phyloP scores from a whole-genome alignment of 371 early-diverging fungal genomes.

The Phascolomyces articulosus region DNA sequence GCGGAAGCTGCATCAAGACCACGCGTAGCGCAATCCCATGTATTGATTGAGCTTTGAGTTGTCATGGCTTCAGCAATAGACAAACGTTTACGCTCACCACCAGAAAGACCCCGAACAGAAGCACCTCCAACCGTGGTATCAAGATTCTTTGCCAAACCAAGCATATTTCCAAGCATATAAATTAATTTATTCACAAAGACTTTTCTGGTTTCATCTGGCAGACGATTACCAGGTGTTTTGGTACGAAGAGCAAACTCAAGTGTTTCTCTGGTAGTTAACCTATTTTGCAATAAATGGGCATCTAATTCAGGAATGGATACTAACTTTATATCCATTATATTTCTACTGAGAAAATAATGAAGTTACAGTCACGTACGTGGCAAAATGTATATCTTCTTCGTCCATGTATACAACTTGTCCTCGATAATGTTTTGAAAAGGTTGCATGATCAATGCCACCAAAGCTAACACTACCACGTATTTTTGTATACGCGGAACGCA shows the following conservation, averaged over 20 bases:
- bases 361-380: slow-evolving; percentile 34
- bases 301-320: too few species aligned
- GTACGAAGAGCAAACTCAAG: slow-evolving; percentile 67
- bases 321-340: too few species aligned
- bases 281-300: too few species aligned
- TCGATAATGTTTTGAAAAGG: slow-evolving; percentile 54
- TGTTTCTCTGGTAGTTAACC: slow-evolving; percentile 66
- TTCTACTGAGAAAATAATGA: background rate
- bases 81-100: slow-evolving; percentile 89
- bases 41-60: slow-evolving; percentile 68
- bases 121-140: slow-evolving; percentile 86
- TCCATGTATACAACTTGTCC: slow-evolving; percentile 69
- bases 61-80: slow-evolving; percentile 89
- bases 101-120: slow-evolving; percentile 80
- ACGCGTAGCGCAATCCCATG: slow-evolving; percentile 88
- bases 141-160: slow-evolving; percentile 74
- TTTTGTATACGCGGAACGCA: slow-evolving; percentile 57
- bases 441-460: slow-evolving; percentile 59
- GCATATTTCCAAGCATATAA: slow-evolving; percentile 65
- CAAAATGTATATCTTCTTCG: slow-evolving; percentile 75
- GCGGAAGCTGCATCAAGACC: slow-evolving; percentile 93
- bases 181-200: slow-evolving; percentile 50
- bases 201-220: slow-evolving; percentile 40
- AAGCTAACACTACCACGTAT: slow-evolving; percentile 61
- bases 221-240: slow-evolving; percentile 65